Evolutionary conservation across 768 basidiomycete genomes (phyloP).

Genomic region (Agrocybe pediades): DNA sequence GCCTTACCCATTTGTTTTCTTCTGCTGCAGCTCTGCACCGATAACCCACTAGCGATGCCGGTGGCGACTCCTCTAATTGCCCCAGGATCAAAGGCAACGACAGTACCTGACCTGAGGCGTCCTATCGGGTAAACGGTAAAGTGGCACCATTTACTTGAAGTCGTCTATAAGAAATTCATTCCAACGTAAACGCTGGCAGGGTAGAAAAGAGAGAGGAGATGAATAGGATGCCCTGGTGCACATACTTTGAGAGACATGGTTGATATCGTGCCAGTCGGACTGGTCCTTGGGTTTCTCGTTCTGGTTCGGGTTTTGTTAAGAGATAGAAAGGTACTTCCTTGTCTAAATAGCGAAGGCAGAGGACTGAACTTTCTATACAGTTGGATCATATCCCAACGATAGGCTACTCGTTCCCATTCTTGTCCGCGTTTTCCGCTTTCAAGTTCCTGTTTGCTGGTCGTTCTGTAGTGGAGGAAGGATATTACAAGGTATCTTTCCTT

Average conservation of each 20-base stretch:
- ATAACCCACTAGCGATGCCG: no score
- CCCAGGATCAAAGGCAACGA: not conserved
- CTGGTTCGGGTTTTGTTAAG: conserved; percentile 3
- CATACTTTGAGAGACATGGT: no score
- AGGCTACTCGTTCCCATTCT: conserved; percentile 14
- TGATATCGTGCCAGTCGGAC: not conserved
- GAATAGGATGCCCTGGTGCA: no score
- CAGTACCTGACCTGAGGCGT: not conserved
- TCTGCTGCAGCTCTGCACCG: no score
- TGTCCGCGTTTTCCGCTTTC: conserved; percentile 17
- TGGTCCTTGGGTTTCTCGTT: not conserved
- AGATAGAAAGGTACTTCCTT: conserved; percentile 1
- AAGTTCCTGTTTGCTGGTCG: conserved; percentile 15
- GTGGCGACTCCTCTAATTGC: no score
- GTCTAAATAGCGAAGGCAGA: not conserved
- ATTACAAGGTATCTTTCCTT: conserved; percentile 17
- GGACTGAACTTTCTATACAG: no score
- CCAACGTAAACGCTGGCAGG: no score
- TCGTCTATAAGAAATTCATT: no score
- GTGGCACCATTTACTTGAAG: not conserved
- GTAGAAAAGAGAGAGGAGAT: no score
- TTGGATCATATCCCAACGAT: conserved; percentile 19
- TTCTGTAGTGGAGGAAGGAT: conserved; percentile 20
- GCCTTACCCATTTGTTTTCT: no score
- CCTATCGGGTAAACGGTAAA: not conserved